Evolutionary conservation across 306 rosid genomes (phyloP).

Genomic region (Trifolium pratense): DNA sequence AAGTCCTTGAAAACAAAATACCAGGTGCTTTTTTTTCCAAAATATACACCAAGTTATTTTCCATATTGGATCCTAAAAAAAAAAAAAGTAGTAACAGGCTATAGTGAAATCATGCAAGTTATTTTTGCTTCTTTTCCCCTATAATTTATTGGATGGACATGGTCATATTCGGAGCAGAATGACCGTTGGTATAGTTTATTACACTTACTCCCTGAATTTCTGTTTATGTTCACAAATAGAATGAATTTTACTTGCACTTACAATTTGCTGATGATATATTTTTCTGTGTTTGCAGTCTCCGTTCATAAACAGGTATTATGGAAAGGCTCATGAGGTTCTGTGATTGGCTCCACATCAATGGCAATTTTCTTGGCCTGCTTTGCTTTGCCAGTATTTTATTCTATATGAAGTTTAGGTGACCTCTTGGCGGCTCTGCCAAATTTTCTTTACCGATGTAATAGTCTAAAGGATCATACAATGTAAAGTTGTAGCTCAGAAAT

Average conservation of each 20-base stretch:
- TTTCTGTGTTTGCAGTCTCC: conserved; percentile 62
- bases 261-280: background rate
- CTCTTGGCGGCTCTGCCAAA: conserved; percentile 50
- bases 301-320: conserved; percentile 85
- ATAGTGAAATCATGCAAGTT: no score
- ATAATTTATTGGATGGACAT: no score
- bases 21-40: no score
- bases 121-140: no score
- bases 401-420: conserved; percentile 45
- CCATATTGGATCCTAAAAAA: no score
- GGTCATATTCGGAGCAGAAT: no score
- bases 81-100: no score
- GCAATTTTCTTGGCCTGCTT: conserved; percentile 23
- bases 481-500: conserved; percentile 52
- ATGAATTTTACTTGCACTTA: conserved; percentile 19
- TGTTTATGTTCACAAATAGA: background rate
- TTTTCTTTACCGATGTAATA: conserved; percentile 30
- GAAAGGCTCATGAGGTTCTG: conserved; percentile 87
- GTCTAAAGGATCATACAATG: conserved; percentile 43
- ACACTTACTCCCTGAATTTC: no score
- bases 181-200: no score
- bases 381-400: conserved; percentile 22
- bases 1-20: no score
- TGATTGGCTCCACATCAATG: conserved; percentile 44
- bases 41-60: no score